A percentile compares a stretch with the other conserved stretches of the same genome.
Conservation (phyloP, 495 filamentous ascomycete species). For the Letharia columbiana region DNA sequence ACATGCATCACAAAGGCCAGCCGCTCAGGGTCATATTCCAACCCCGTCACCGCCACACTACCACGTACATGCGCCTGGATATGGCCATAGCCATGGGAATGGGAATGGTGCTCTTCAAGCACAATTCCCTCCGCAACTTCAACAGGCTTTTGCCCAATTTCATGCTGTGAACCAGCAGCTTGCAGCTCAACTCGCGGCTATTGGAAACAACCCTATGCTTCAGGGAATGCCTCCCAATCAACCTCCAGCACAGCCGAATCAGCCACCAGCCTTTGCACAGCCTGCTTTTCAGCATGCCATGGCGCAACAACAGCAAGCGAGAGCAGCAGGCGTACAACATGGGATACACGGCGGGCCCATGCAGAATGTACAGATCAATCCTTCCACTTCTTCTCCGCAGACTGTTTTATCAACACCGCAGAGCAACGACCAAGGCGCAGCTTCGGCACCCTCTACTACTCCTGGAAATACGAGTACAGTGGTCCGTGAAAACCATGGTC, state of each 20-base stretch:
- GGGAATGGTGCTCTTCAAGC: conserved; percentile 10
- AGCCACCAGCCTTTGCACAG: conserved; percentile 25
- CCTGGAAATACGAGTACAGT: conserved; percentile 32
- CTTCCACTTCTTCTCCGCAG: neutral
- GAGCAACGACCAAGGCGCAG: conserved; percentile 22
- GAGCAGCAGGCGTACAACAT: conserved; percentile 22
- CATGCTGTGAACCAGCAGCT: conserved; percentile 22
- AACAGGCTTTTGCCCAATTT: conserved; percentile 20
- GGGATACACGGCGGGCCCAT: conserved; percentile 7
- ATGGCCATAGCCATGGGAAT: conserved; percentile 11
- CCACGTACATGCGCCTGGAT: conserved; percentile 11
- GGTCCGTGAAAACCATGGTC: conserved; percentile 31
- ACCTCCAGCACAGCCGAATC: conserved; percentile 13
- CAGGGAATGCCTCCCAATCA: conserved; percentile 16
- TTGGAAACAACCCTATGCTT: conserved; percentile 14
- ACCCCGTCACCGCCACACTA: neutral
- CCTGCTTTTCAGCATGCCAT: conserved; percentile 32
- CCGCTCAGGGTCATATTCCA: conserved; percentile 4
- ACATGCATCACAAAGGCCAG: conserved; percentile 2
- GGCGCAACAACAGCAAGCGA: conserved; percentile 36
- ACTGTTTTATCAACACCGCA: conserved; percentile 13
- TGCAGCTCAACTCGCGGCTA: conserved; percentile 18
- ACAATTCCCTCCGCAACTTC: conserved; percentile 21
- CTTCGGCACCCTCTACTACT: conserved; percentile 24
- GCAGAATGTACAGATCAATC: neutral